Percentiles rank a stretch among this genome's conserved stretches.
phyloP scores from a whole-genome alignment of 768 basidiomycete genomes.

The Chlorophyllum brunneum region DNA sequence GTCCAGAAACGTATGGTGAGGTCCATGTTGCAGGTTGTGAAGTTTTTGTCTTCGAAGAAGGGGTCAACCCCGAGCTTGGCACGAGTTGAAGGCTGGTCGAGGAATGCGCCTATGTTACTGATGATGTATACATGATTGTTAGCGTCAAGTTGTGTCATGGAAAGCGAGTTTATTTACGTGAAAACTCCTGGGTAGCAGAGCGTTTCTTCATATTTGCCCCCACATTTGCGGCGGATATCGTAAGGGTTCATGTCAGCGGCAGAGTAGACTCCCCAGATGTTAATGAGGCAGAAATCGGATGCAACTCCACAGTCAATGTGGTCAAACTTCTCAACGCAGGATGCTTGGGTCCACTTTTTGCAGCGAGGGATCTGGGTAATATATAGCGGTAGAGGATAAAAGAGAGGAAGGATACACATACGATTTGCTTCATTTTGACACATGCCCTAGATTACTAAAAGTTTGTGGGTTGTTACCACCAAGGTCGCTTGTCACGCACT shows the following conservation, averaged over 20 bases:
- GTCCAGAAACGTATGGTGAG: not conserved
- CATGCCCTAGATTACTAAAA: slow-evolving; percentile 39
- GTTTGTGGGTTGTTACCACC: slow-evolving; percentile 16
- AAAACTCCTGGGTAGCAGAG: slow-evolving; percentile 59
- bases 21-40: slow-evolving; percentile 24
- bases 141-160: not conserved
- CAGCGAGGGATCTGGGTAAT: slow-evolving; percentile 58
- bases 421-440: slow-evolving; percentile 58
- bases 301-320: slow-evolving; percentile 62
- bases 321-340: slow-evolving; percentile 65
- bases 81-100: slow-evolving; percentile 54
- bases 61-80: slow-evolving; percentile 59
- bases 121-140: not conserved
- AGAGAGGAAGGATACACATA: slow-evolving; percentile 23
- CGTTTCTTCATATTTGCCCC: slow-evolving; percentile 38
- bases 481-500: slow-evolving; percentile 30
- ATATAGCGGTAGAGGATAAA: not conserved
- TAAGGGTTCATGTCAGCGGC: slow-evolving; percentile 50
- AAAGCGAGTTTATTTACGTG: slow-evolving; percentile 16
- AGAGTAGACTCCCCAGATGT: slow-evolving; percentile 34
- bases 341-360: slow-evolving; percentile 44
- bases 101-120: slow-evolving; percentile 58
- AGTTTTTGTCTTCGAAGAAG: slow-evolving; percentile 21
- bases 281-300: slow-evolving; percentile 51
- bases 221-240: slow-evolving; percentile 62